Percentiles rank a stretch among this genome's conserved stretches.
Conservation (phyloP, 768 basidiomycete genomes). For the Lactarius hengduanensis region DNA sequence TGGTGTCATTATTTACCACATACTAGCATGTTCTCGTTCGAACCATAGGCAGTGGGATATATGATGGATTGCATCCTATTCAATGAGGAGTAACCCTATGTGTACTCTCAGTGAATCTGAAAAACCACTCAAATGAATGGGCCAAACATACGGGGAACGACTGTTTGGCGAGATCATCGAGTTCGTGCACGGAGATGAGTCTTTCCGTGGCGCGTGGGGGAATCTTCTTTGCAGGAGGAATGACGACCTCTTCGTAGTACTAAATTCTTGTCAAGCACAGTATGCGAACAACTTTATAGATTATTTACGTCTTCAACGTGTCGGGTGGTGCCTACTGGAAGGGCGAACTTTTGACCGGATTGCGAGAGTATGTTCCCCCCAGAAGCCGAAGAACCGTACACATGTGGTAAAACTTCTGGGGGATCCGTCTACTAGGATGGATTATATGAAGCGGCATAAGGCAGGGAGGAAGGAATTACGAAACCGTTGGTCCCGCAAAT, state of each 20-base stretch:
- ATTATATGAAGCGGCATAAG: conserved; percentile 6
- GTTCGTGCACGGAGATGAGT: conserved; percentile 64
- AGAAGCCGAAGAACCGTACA: conserved; percentile 69
- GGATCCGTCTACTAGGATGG: conserved; percentile 43
- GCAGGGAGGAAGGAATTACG: conserved; percentile 21
- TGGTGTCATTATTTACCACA: conserved; percentile 54
- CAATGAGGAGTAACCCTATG: conserved; percentile 77
- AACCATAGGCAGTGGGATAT: conserved; percentile 88
- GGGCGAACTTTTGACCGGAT: conserved; percentile 70
- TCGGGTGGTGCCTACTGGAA: conserved; percentile 82
- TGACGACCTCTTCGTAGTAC: conserved; percentile 77
- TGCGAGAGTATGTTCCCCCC: conserved; percentile 69
- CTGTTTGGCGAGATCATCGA: conserved; percentile 73
- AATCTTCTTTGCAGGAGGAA: conserved; percentile 80
- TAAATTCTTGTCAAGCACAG: not conserved
- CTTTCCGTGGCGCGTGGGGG: conserved; percentile 73
- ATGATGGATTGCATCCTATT: conserved; percentile 97
- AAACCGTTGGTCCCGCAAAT: conserved; percentile 56
- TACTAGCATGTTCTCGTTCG: conserved; percentile 95
- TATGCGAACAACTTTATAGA: not conserved
- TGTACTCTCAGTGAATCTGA: conserved; percentile 14
- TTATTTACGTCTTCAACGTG: conserved; percentile 59
- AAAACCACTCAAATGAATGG: not conserved
- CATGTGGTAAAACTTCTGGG: conserved; percentile 75
- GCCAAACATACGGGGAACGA: conserved; percentile 71